A percentile compares a stretch with the other conserved stretches of the same genome.
These are phyloP conservation scores for Jatropha curcas DNA, from an alignment of 345 rosid genomes.

Conservation along the genomic window DNA sequence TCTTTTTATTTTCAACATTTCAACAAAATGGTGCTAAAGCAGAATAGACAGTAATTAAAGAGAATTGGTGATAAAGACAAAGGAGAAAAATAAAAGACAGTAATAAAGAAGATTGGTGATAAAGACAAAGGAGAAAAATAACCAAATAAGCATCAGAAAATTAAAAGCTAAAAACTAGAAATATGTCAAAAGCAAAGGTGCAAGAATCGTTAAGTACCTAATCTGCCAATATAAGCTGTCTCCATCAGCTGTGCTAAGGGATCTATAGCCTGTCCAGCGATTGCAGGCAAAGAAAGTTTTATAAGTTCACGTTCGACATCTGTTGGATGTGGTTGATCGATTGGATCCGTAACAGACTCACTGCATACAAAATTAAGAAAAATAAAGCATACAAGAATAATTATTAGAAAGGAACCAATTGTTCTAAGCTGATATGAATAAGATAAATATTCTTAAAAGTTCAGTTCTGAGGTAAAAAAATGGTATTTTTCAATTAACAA, in stretches of 20 bases:
- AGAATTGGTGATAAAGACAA: too few relatives aligned
- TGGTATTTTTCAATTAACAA: neutral
- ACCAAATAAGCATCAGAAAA: neutral
- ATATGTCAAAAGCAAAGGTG: neutral
- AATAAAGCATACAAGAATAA: neutral
- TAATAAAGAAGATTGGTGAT: too few relatives aligned
- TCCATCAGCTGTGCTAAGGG: constrained; percentile 87
- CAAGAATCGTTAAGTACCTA: constrained; percentile 45
- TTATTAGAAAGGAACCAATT: neutral
- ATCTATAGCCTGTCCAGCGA: constrained; percentile 90
- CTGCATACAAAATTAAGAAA: constrained; percentile 38
- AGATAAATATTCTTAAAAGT: neutral
- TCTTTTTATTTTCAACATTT: too few relatives aligned
- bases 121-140: neutral
- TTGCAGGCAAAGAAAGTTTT: constrained; percentile 82
- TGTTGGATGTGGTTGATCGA: constrained; percentile 29
- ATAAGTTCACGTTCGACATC: constrained; percentile 70
- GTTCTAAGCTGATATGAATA: neutral
- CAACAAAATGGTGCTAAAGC: too few relatives aligned
- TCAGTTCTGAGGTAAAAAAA: neutral
- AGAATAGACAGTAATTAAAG: too few relatives aligned
- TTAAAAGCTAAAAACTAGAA: neutral
- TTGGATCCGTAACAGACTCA: constrained; percentile 26
- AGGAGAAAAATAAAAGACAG: too few relatives aligned
- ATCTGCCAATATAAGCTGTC: constrained; percentile 92